phyloP scores from a whole-genome alignment of 2,329 filamentous ascomycete species.

The Colletotrichum ledebouriae region DNA sequence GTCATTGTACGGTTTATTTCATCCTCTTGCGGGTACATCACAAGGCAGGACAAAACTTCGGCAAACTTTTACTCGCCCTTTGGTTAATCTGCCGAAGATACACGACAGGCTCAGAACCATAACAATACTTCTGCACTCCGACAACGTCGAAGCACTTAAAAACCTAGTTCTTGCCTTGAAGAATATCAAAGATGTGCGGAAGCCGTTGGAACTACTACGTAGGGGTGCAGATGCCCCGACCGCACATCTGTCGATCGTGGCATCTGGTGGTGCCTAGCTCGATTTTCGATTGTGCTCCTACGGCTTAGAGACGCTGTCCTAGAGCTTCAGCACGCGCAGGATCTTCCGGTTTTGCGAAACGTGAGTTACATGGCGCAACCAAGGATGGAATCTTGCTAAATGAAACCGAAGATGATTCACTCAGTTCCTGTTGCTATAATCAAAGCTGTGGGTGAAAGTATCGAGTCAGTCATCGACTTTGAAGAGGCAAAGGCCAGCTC shows the following conservation, averaged over 20 bases:
- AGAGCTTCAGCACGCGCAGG: constrained; percentile 67
- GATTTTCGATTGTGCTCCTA: constrained; percentile 78
- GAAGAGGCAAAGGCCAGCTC: constrained; percentile 78
- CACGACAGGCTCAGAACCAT: constrained; percentile 79
- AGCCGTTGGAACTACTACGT: constrained; percentile 76
- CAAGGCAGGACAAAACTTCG: constrained; percentile 83
- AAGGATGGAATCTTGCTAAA: constrained; percentile 30
- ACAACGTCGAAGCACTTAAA: constrained; percentile 71
- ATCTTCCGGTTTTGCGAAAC: constrained; percentile 66
- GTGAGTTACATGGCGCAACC: constrained; percentile 50
- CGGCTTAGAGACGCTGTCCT: constrained; percentile 75
- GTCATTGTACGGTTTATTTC: constrained; percentile 87
- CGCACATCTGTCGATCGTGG: constrained; percentile 70
- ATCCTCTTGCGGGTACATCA: constrained; percentile 78
- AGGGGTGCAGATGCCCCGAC: constrained; percentile 78
- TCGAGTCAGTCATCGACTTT: constrained; percentile 84
- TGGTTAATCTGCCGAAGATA: constrained; percentile 76
- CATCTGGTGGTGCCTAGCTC: constrained; percentile 78
- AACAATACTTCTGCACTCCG: constrained; percentile 72
- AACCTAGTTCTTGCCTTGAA: constrained; percentile 73
- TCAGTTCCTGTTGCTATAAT: constrained; percentile 71
- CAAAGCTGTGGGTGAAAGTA: constrained; percentile 75
- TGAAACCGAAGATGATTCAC: constrained; percentile 63
- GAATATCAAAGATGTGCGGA: constrained; percentile 81
- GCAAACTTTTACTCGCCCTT: constrained; percentile 86